phyloP scores from a whole-genome alignment of 805 yeast species.

The Naumovozyma dairenensis region DNA sequence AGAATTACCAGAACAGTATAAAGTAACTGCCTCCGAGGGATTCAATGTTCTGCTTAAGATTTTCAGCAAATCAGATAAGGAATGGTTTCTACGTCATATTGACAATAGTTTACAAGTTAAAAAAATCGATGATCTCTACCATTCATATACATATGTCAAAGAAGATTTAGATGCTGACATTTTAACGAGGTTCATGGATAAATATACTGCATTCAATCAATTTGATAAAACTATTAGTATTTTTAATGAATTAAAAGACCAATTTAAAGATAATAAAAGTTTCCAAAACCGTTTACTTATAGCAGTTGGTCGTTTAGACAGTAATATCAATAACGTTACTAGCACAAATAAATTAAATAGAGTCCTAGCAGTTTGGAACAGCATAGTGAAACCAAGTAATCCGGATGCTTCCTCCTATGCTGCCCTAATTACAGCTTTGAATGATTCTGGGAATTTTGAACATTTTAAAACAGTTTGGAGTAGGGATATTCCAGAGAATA shows the following conservation, averaged over 20 bases:
- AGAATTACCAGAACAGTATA: neutral
- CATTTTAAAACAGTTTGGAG: conserved; percentile 19
- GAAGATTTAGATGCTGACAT: conserved; percentile 8
- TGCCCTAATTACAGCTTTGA: conserved; percentile 17
- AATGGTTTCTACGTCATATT: conserved; percentile 7
- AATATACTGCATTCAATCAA: conserved; percentile 11
- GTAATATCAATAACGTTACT: conserved; percentile 4
- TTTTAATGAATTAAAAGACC: conserved; percentile 14
- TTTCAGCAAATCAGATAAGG: conserved; percentile 6
- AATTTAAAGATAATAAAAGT: conserved; percentile 4
- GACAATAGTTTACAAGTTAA: conserved; percentile 7
- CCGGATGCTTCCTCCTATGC: conserved; percentile 14
- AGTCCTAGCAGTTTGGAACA: conserved; percentile 27
- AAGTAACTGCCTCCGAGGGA: conserved; percentile 1
- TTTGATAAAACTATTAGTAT: conserved; percentile 15
- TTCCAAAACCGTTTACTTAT: conserved; percentile 15
- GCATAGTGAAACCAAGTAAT: conserved; percentile 11
- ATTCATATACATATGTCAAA: neutral
- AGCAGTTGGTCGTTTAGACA: conserved; percentile 17
- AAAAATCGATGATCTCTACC: neutral
- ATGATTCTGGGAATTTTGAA: conserved; percentile 10
- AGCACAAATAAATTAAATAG: conserved; percentile 13
- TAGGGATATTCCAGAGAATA: conserved; percentile 16
- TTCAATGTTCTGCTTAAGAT: conserved; percentile 8
- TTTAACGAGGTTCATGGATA: conserved; percentile 18